A percentile compares a stretch with the other conserved stretches of the same genome.
These are phyloP conservation scores for Talaromyces sp. DNA, from an alignment of 2,329 filamentous ascomycete species.

Conservation along the genomic window DNA sequence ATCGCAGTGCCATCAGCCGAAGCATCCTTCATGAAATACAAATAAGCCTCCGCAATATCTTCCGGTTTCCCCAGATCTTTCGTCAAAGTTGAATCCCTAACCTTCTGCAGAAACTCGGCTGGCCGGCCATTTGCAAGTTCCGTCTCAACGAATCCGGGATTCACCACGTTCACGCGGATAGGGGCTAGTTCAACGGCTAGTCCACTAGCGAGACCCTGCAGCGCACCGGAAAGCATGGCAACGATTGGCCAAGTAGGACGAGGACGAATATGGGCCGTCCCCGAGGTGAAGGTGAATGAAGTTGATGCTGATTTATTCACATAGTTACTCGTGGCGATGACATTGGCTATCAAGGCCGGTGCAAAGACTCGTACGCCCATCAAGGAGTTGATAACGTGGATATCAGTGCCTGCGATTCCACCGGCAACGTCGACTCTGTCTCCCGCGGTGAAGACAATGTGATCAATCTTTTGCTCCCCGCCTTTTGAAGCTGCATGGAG, in stretches of 20 bases:
- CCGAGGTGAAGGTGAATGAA: slow-evolving; percentile 57
- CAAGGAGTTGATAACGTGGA: slow-evolving; percentile 22
- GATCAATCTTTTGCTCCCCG: slow-evolving; percentile 44
- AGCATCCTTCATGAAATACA: slow-evolving; percentile 44
- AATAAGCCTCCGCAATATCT: slow-evolving; percentile 50
- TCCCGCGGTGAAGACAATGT: slow-evolving; percentile 60
- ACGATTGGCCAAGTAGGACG: slow-evolving; percentile 35
- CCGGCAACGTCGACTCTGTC: slow-evolving; percentile 43
- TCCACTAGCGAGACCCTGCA: slow-evolving; percentile 28
- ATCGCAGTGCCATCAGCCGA: slow-evolving; percentile 42
- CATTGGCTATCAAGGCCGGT: slow-evolving; percentile 53
- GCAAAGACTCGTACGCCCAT: slow-evolving; percentile 38
- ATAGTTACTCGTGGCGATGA: slow-evolving; percentile 41
- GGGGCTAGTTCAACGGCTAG: slow-evolving; percentile 65
- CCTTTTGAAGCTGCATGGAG: slow-evolving; percentile 6
- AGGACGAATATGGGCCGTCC: slow-evolving; percentile 44
- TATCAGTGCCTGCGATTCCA: slow-evolving; percentile 27
- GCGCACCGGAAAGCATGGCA: slow-evolving; percentile 28
- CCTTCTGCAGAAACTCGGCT: slow-evolving; percentile 5
- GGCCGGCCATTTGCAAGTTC: slow-evolving; percentile 30
- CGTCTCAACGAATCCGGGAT: slow-evolving; percentile 56
- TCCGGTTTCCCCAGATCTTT: slow-evolving; percentile 41
- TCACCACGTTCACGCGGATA: slow-evolving; percentile 62
- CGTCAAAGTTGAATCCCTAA: slow-evolving; percentile 27
- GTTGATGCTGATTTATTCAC: slow-evolving; percentile 44